Evolutionary conservation across 2,329 filamentous ascomycete species (phyloP), one percentile per base, ranked within the genome.

Genomic region (Epichloe amarillans): DNA sequence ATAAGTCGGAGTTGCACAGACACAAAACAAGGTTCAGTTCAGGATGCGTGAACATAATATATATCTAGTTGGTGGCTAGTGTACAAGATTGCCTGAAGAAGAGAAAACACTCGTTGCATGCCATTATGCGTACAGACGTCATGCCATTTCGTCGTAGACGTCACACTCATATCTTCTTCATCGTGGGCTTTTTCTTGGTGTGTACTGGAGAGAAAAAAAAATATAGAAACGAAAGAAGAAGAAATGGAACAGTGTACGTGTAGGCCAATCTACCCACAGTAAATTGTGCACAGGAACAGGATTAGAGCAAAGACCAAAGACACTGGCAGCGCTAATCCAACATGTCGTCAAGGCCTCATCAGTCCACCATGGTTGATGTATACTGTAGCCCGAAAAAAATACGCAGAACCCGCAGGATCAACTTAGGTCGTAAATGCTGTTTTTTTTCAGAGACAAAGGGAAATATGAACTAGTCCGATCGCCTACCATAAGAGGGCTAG

Each of bases 91-190:
- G 14, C 5, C 19, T 10, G 19, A 39, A 17, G 10, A 17, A 19
- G 30, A 46, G 37, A 19, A 38, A 43, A 44, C 40, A 37, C 40
- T 26, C 21, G 4, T 43, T 10, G n/a, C 40, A 40, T 11, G 47
- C 47, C 47, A 44, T 44, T 38, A 38, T 49, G 23, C 47, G 40
- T 44, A 19, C 47, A 49, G 30, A 37, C 47, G 47, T 49, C 47
- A 49, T 43, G 19, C 23, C 47, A 21, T 49, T 19, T 49, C 47
- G 33, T 44, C 47, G 40, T 43, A 49, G 40, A 49, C 47, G 41
- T 44, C 14, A 41, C 44, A 47, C 15, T 46, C 49, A 51, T 47
- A 30, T 10, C 42, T 35, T 23, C 36, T 35, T 47, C 26, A 51
- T 47, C 46, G 23, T 43, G 40, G 19, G 36, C 0, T n/a, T 15